Conservation (phyloP, 179 eudicot species). For the Beta corolliflora region DNA sequence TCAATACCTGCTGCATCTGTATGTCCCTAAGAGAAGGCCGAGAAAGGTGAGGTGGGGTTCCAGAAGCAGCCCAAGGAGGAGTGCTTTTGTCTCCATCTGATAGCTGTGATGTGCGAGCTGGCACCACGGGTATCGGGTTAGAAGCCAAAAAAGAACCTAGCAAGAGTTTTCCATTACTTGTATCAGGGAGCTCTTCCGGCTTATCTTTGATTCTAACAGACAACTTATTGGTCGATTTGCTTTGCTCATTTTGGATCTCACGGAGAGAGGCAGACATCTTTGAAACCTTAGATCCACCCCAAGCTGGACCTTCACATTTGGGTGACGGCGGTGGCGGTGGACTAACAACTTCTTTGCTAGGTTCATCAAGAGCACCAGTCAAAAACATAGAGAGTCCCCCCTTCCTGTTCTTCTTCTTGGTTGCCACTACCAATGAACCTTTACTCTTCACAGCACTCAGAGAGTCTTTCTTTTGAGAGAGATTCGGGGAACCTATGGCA, state of each 20-base stretch:
- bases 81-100: conserved; percentile 71
- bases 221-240: conserved; percentile 43
- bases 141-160: conserved; percentile 74
- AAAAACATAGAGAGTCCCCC: conserved; percentile 97
- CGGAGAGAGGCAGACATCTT: conserved; percentile 72
- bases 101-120: conserved; percentile 39
- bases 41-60: conserved; percentile 84
- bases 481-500: conserved; percentile 24
- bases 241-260: conserved; percentile 81
- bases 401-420: conserved; percentile 82
- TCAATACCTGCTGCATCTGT: conserved; percentile 90
- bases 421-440: conserved; percentile 33
- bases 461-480: conserved; percentile 31
- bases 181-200: conserved; percentile 47
- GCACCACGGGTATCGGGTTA: conserved; percentile 66
- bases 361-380: conserved; percentile 83
- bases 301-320: conserved; percentile 88
- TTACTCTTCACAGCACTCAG: conserved; percentile 36
- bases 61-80: conserved; percentile 96
- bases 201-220: conserved; percentile 45
- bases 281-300: conserved; percentile 85
- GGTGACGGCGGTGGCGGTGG: conserved; percentile 60
- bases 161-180: conserved; percentile 47
- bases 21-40: conserved; percentile 93
- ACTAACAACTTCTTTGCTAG: conserved; percentile 35